Percentiles rank a stretch among this genome's conserved stretches.
phyloP scores from a whole-genome alignment of 2,329 filamentous ascomycete genomes.

The Neonectria ditissima region DNA sequence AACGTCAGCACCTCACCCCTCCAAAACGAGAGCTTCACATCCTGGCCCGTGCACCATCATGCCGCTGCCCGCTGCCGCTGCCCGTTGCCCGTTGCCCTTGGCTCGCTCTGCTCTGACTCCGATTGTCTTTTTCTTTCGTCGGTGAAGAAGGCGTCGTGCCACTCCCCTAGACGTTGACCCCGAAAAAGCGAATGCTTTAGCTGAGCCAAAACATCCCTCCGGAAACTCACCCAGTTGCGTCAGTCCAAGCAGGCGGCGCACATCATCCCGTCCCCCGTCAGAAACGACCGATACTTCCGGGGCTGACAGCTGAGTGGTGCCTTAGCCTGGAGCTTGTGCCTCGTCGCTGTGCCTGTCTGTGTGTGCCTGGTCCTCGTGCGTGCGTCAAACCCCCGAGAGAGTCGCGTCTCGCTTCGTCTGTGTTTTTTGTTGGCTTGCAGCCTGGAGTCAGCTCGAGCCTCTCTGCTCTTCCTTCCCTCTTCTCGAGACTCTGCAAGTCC shows the following conservation, averaged over 20 bases:
- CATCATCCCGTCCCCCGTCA: conserved; percentile 28
- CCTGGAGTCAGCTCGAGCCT: conserved; percentile 22
- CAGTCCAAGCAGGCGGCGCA: conserved; percentile 25
- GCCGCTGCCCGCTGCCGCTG: conserved; percentile 17
- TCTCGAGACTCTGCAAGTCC: conserved; percentile 26
- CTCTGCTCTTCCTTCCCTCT: conserved; percentile 17
- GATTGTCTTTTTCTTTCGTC: background rate
- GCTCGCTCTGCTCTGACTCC: conserved; percentile 20
- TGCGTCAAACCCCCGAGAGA: conserved; percentile 4
- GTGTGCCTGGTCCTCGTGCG: conserved; percentile 16
- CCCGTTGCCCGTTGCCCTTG: no score
- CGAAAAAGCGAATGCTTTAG: conserved; percentile 31
- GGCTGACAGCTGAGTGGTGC: conserved; percentile 30
- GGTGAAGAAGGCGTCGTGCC: conserved; percentile 30
- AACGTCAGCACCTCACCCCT: conserved; percentile 40
- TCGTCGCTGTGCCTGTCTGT: conserved; percentile 15
- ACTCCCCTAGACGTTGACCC: conserved; percentile 38
- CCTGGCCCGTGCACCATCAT: conserved; percentile 40
- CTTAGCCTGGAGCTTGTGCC: conserved; percentile 27
- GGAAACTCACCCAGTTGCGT: conserved; percentile 4
- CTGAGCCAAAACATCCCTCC: conserved; percentile 24
- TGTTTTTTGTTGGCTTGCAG: conserved; percentile 25
- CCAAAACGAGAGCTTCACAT: conserved; percentile 32
- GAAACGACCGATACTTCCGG: conserved; percentile 45
- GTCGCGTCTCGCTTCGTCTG: conserved; percentile 9